Evolutionary conservation across 192 early-diverging fungal genomes (phyloP), one percentile per base, ranked within the genome.

Genomic region (Coemansia interrupta): DNA sequence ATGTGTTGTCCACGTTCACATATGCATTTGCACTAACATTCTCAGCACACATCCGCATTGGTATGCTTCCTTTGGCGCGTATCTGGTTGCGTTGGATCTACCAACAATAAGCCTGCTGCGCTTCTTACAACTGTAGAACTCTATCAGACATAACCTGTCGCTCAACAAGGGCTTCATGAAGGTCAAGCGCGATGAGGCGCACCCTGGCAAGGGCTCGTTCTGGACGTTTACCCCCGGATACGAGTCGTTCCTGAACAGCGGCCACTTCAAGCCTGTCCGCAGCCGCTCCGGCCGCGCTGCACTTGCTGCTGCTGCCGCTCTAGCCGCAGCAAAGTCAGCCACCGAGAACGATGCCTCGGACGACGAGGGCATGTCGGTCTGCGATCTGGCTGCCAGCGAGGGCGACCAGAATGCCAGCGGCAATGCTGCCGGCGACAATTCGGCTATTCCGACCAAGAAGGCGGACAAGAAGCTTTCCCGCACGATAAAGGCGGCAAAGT

Each of bases 131-230:
- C 26, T 83, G 86, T 83, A 93, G 87, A 94, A 94, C 72, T 94
- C 91, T 47, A 89, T 94, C 72, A 83, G 92, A 36, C 92, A 94
- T 74, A 92, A 92, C 72, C 80, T 94, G 59, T 90, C 89, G 13
- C 81, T 92, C 22, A 92, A 94, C 70, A 89, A 89, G 69, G 78
- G 80, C 30, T 94, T 94, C 60, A 83, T 90, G 65, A 85, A 89
- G 61, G 82, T 91, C 40, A 83, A 87, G 51, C 78, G 90, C 63
- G 86, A 85, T 23, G 84, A 87, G 61, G 86, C 86, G 36, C 86
- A 92, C 44, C 90, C 90, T 11, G 90, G 90, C 45, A 92, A 92
- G 74, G 90, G 90, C 44, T 87, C 88, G 46, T 92, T 87, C 68
- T 92, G 90, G 90, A 90, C 76, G 9, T 79, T 79, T 28, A 79